A percentile compares a stretch with the other conserved stretches of the same genome.
Conservation (phyloP, 177 flowering plant genomes). For the Tripterygium wilfordii region DNA sequence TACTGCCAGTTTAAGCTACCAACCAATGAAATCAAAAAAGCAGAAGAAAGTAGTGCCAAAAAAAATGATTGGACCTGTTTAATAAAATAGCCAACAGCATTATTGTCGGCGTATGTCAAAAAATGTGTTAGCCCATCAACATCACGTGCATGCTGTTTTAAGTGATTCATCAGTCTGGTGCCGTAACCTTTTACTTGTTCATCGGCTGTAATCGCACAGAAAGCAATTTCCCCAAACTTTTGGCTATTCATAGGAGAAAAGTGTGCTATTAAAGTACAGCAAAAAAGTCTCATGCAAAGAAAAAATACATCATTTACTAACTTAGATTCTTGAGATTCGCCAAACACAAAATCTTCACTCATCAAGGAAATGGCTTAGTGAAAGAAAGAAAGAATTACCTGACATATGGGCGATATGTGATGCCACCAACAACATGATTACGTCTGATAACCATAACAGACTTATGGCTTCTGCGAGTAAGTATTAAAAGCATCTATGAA, state of each 20-base stretch:
- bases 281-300: no score
- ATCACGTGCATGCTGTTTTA: constrained; percentile 98
- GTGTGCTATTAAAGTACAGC: no score
- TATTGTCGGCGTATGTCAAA: constrained; percentile 96
- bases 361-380: no score
- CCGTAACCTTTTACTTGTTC: constrained; percentile 99
- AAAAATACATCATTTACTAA: no score
- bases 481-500: no score
- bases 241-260: constrained; percentile 43
- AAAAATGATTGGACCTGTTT: constrained; percentile 61
- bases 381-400: no score
- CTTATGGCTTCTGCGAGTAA: constrained; percentile 72
- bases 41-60: background rate
- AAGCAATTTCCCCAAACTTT: constrained; percentile 97
- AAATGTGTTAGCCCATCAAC: constrained; percentile 92
- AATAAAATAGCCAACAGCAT: constrained; percentile 93
- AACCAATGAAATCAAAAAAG: no score
- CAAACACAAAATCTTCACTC: no score
- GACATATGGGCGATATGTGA: constrained; percentile 90
- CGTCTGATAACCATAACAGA: constrained; percentile 90
- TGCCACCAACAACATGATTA: constrained; percentile 92
- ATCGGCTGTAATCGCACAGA: constrained; percentile 94
- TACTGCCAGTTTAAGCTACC: no score
- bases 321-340: no score
- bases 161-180: constrained; percentile 95